Base-by-base conservation (phyloP, 352 stramenopile species). In the Phytophthora ohioensis region DNA sequence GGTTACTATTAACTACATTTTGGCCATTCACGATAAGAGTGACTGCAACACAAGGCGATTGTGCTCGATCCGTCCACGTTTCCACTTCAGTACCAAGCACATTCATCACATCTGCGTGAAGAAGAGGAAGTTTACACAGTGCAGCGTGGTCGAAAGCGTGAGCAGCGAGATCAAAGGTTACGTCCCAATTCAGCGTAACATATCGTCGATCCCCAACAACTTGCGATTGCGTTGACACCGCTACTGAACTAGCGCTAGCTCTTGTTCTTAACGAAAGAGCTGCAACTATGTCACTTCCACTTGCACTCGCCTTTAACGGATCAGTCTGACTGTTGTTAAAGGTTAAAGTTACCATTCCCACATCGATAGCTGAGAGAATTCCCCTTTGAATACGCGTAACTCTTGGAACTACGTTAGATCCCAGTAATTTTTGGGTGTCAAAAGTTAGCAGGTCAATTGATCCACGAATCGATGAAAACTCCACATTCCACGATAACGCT, bases 21-120 rank as follows among this genome's bases (percentile, higher is more conserved):
- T 78, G 67, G 1, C 67, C 67, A 41, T 84, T 84, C 7, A 70
- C 53, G 27, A 47, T 72, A 6, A 84, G 42, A 4, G 30, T 53
- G 8, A 82, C 55, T 5, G 67, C 4, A 2, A 77, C 58, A 55
- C 74, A 85, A 4, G 62, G 63, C 30, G 55, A 73, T 11, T 51
- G 64, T 3, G 61, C n/a, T 39, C 62, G 62, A 11, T 59, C 15
- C 1, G 67, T 71, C 27, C 45, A 64, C 2, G 64, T 55, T 41
- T 69, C 57, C 21, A 87, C 61, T 42, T 82, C 69, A 34, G 65
- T 51, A 4, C 73, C 72, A 17, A 77, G 30, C 0, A 71, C 31
- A 38, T 75, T 52, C 0, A 49, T 67, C 5, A 67, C 57, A 35
- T 70, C 51, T 5, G 73, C 59, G 1, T 54, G 47, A 15, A 54